Evolutionary conservation across 208 protist genomes (phyloP).

Genomic region (Leishmania amazonensis): DNA sequence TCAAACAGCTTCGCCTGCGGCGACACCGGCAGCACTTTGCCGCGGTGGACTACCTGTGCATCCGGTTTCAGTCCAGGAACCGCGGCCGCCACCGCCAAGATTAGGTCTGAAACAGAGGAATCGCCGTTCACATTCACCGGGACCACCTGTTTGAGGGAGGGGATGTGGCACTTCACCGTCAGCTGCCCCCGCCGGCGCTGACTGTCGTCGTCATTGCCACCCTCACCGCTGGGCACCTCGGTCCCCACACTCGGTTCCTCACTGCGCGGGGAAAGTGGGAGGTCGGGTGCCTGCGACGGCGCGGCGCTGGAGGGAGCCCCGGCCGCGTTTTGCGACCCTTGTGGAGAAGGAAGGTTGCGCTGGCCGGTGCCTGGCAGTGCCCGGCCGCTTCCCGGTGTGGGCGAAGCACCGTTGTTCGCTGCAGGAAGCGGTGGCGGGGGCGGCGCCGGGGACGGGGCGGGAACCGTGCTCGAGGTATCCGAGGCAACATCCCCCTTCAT

Average conservation of each 20-base stretch:
- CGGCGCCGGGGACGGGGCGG: background rate
- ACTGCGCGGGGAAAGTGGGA: background rate
- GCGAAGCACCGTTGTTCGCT: background rate
- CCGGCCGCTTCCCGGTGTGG: slow-evolving; percentile 2
- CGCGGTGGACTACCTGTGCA: slow-evolving; percentile 61
- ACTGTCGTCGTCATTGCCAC: slow-evolving; percentile 15
- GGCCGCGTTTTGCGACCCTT: slow-evolving; percentile 4
- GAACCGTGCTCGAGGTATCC: background rate
- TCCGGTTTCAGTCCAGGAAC: slow-evolving; percentile 30
- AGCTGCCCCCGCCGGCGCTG: slow-evolving; percentile 34
- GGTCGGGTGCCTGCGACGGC: background rate
- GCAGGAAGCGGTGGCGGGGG: slow-evolving; percentile 4
- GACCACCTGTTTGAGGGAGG: slow-evolving; percentile 41
- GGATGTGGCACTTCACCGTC: slow-evolving; percentile 49
- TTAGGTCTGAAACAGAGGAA: slow-evolving; percentile 56
- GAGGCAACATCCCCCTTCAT: background rate
- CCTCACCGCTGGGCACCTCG: background rate
- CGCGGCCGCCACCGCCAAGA: slow-evolving; percentile 31
- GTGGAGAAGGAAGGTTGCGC: background rate
- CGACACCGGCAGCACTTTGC: slow-evolving; percentile 48
- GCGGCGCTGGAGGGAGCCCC: background rate
- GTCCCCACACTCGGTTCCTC: background rate
- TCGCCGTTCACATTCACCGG: slow-evolving; percentile 44
- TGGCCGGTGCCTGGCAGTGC: background rate
- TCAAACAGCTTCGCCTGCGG: slow-evolving; percentile 50